Evolutionary conservation across 2,329 filamentous ascomycete genomes (phyloP), one percentile per base, ranked within the genome.

Genomic region (Keithomyces neogunnii): DNA sequence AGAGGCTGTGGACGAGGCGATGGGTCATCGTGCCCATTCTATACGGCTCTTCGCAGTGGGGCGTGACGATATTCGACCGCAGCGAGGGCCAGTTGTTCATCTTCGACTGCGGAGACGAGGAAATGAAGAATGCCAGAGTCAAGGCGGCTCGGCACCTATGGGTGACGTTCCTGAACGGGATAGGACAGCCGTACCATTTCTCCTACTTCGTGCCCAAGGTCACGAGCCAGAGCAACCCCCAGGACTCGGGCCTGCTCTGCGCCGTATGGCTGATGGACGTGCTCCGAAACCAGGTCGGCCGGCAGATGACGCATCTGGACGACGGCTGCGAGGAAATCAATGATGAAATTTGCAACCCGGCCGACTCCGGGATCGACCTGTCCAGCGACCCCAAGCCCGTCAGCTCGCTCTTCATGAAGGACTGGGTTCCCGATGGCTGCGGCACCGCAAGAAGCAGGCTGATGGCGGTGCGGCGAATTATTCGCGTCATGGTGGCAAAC

Each of bases 61-160:
- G 47, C 48, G 59, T 60, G 55, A 57, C 55, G 48, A 50, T 60
- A 35, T 60, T 59, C 36, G 59, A 60, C 48, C 57, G 59, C 9
- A 5, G 43, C 8, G 29, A 30, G 4, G 50, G 54, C 5, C 49
- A 59, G 9, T 33, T 60, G 35, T 59, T 54, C 52, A 55, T 60
- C 6, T 56, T 60, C 38, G 57, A 61, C 48, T 54, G 53, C 46
- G 43, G 45, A n/a, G 42, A 50, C 6, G 40, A 29, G 3, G 38
- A 44, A 4, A 28, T 39, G 29, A 54, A 50, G n/a, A 13, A 11
- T 8, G 39, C 51, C 28, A 56, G 59, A 11, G 30, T 58, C 47
- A 35, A 52, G 31, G 51, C 53, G 30, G 56, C 51, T 29, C 44
- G 54, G 3, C 51, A 56, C n/a, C 47, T 56, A n/a, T 60, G 59